These are phyloP conservation scores for Phaeoacremonium minimum DNA, from an alignment of 2,329 filamentous ascomycete genomes.

Conservation along the genomic window DNA sequence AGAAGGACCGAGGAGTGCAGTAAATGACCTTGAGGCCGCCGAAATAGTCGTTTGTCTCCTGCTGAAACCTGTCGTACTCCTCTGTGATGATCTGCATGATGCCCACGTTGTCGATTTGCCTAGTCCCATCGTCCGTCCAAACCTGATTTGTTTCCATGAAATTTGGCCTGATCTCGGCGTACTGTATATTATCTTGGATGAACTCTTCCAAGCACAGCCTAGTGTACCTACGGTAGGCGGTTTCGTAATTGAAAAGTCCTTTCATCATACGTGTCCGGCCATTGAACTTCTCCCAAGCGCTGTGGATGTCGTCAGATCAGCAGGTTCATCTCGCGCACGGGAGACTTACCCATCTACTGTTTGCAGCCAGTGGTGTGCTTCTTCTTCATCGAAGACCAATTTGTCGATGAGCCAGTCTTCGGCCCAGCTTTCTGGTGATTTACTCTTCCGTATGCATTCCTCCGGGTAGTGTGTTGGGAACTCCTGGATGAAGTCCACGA, in stretches of 20 bases:
- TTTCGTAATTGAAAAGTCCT: constrained; percentile 54
- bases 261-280: constrained; percentile 52
- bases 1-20: constrained; percentile 54
- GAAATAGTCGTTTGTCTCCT: constrained; percentile 26
- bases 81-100: constrained; percentile 50
- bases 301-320: constrained; percentile 17
- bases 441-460: no score
- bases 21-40: constrained; percentile 58
- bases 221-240: constrained; percentile 51
- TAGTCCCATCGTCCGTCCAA: constrained; percentile 39
- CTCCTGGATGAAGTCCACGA: constrained; percentile 32
- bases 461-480: constrained; percentile 21
- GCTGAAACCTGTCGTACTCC: constrained; percentile 36
- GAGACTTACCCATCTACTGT: constrained; percentile 48
- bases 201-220: constrained; percentile 48
- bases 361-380: constrained; percentile 49
- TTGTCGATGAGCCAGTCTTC: constrained; percentile 57
- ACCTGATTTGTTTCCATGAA: constrained; percentile 52
- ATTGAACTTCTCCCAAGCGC: constrained; percentile 55
- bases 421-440: constrained; percentile 16
- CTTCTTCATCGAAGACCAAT: constrained; percentile 56
- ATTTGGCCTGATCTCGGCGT: constrained; percentile 57
- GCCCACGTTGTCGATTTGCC: constrained; percentile 37
- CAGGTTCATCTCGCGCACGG: background rate
- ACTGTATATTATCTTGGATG: constrained; percentile 53